Percentiles rank a stretch among this genome's conserved stretches.
Conservation (phyloP, 2,329 filamentous ascomycete genomes). For the Xylariales sp. region DNA sequence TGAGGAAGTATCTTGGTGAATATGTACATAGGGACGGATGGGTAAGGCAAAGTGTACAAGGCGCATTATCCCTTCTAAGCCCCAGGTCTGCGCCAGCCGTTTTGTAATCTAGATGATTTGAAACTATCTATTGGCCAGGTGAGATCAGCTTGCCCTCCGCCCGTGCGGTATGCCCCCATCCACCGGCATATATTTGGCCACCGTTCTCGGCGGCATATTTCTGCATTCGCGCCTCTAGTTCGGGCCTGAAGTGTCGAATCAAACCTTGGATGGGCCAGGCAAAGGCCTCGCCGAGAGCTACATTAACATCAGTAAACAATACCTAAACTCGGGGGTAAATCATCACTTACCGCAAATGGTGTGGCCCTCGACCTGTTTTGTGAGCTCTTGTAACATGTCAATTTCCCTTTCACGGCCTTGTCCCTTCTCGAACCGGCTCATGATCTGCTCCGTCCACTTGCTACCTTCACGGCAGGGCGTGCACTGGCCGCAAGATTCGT, state of each 20-base stretch:
- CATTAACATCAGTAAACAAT: constrained; percentile 45
- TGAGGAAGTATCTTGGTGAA: constrained; percentile 27
- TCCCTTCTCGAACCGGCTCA: constrained; percentile 94
- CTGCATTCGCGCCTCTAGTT: constrained; percentile 91
- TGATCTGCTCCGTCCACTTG: constrained; percentile 99
- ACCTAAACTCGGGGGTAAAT: not conserved
- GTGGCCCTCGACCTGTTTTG: constrained; percentile 99
- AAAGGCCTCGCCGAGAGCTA: constrained; percentile 94
- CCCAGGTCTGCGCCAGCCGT: constrained; percentile 31
- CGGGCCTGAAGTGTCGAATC: constrained; percentile 97
- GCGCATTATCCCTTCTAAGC: constrained; percentile 32
- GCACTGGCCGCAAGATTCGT: constrained; percentile 98
- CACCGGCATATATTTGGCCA: constrained; percentile 82
- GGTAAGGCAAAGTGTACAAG: constrained; percentile 37
- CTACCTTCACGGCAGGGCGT: constrained; percentile 99
- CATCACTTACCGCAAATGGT: constrained; percentile 86
- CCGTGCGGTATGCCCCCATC: constrained; percentile 81
- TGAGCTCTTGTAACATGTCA: constrained; percentile 99
- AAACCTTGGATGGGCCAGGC: constrained; percentile 98
- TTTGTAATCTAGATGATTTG: constrained; percentile 31
- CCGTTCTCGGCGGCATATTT: constrained; percentile 80
- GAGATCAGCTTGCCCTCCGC: constrained; percentile 86
- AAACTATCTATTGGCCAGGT: constrained; percentile 80
- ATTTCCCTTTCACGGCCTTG: constrained; percentile 91
- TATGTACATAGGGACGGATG: constrained; percentile 42